Evolutionary conservation across 352 stramenopile genomes (phyloP), one percentile per base, ranked within the genome.

Genomic region (Pythium utonaiense): DNA sequence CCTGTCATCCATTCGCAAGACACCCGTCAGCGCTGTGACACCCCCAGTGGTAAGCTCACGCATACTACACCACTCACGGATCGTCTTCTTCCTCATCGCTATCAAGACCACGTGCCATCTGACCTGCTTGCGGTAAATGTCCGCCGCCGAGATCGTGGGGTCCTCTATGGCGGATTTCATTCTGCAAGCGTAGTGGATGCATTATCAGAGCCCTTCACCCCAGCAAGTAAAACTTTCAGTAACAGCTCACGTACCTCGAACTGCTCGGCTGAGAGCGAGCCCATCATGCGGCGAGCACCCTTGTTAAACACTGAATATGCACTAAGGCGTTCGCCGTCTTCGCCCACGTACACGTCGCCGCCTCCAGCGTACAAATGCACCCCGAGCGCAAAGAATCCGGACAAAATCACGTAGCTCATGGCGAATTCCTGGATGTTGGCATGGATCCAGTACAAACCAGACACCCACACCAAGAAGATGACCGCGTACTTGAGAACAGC

Each of bases 271-370:
- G 85, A 91, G 19, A 94, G 68, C 6, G 82, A 91, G 5, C 85
- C 85, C 53, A 91, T 54, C 78, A 94, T 88, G 54, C 85, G 79
- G 49, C 80, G 72, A 12, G 70, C 66, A 16, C 76, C 74, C 22
- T 69, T 73, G 61, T 94, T 94, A 55, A 94, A 94, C 19, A 94
- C 77, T 24, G 85, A 94, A 62, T 94, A 94, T 3, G 85, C 83
- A 54, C 85, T 94, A 16, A 92, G 65, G 5, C 67, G 69, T 36
- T 73, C 64, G 16, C 45, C 36, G 21, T 64, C 41, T 3, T 53
- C 19, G 51, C 14, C 31, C 12, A 22, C 36, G 14, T 17, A 50
- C 3, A 33, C 22, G 28, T 67, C 63, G 31, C 53, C 54, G 19
- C 57, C 42, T 12, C 33, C 54, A 8, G 65, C 64, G 25, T 84